A percentile compares a stretch with the other conserved stretches of the same genome.
Evolutionary conservation across 768 basidiomycete species (phyloP).

Genomic region (Saitozyma podzolica): DNA sequence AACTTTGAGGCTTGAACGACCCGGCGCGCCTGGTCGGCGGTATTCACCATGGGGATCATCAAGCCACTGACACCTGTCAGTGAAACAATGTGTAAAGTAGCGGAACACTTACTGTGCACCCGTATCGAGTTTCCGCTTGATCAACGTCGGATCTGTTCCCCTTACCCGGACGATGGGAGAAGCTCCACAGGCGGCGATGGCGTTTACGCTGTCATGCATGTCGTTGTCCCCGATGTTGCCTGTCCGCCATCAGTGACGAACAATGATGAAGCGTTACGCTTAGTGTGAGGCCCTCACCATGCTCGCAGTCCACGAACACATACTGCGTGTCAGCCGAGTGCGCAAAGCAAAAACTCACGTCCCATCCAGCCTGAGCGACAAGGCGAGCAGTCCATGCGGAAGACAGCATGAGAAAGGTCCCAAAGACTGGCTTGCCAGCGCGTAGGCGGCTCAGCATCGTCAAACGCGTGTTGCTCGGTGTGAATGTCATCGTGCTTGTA

Average conservation of each 20-base stretch:
- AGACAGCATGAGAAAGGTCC: slow-evolving; percentile 13
- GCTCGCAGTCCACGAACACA: slow-evolving; percentile 27
- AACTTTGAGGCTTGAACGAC: slow-evolving; percentile 30
- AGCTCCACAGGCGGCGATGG: slow-evolving; percentile 22
- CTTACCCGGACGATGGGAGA: slow-evolving; percentile 29
- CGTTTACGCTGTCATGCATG: slow-evolving; percentile 32
- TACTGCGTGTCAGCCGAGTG: slow-evolving; percentile 3
- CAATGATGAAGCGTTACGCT: too few species aligned
- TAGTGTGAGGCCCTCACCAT: slow-evolving; percentile 1
- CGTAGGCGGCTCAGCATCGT: slow-evolving; percentile 9
- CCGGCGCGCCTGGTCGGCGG: slow-evolving; percentile 17
- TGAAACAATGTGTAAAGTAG: not conserved
- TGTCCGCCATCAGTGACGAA: too few species aligned
- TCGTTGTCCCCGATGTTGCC: slow-evolving; percentile 21
- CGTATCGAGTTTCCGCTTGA: slow-evolving; percentile 35
- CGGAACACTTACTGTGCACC: slow-evolving; percentile 26
- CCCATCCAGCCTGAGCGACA: slow-evolving; percentile 18
- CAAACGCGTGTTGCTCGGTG: too few species aligned
- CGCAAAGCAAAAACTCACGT: slow-evolving; percentile 13
- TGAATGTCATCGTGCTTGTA: too few species aligned
- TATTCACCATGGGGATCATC: slow-evolving; percentile 30
- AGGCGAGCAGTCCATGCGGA: slow-evolving; percentile 19
- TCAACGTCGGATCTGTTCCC: slow-evolving; percentile 13
- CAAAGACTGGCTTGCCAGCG: slow-evolving; percentile 13
- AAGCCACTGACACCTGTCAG: not conserved